Evolutionary conservation across 805 yeast species (phyloP).

Genomic region (Teunomyces pallodes): DNA sequence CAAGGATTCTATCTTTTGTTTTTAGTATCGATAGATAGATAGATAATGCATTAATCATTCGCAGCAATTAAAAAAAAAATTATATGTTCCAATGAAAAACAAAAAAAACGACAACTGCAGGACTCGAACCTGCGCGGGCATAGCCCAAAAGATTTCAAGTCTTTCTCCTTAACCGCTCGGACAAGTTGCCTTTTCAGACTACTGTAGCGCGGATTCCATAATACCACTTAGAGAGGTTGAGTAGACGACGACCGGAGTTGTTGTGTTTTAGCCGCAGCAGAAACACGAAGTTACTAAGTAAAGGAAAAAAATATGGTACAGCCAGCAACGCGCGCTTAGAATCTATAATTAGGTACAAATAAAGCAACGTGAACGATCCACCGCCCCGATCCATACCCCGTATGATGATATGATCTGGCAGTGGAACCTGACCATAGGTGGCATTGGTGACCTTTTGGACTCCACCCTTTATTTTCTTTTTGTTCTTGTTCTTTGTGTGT

Average conservation of each 20-base stretch:
- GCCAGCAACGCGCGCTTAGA: not conserved
- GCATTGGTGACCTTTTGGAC: too few species aligned
- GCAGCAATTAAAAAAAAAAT: not conserved
- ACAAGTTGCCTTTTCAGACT: slow-evolving; percentile 10
- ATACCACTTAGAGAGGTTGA: not conserved
- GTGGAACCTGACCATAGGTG: too few species aligned
- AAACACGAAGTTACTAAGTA: too few species aligned
- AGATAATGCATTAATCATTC: not conserved
- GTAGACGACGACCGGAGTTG: not conserved
- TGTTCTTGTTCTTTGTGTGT: too few species aligned
- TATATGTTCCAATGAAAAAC: not conserved
- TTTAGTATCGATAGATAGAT: slow-evolving; percentile 23
- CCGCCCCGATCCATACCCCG: too few species aligned
- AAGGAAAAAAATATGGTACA: not conserved
- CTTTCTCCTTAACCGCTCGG: slow-evolving; percentile 18
- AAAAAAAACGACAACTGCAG: slow-evolving; percentile 14
- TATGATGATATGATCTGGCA: too few species aligned
- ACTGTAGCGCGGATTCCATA: not conserved
- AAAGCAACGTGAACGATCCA: too few species aligned
- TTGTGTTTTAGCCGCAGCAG: too few species aligned
- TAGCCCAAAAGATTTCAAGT: slow-evolving; percentile 17
- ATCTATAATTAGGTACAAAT: too few species aligned
- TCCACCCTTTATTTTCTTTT: too few species aligned
- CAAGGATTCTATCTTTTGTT: slow-evolving; percentile 52
- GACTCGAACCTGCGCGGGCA: slow-evolving; percentile 18